phyloP scores from a whole-genome alignment of 1,284 basidiomycete species.

The Leccinum angustisporum region DNA sequence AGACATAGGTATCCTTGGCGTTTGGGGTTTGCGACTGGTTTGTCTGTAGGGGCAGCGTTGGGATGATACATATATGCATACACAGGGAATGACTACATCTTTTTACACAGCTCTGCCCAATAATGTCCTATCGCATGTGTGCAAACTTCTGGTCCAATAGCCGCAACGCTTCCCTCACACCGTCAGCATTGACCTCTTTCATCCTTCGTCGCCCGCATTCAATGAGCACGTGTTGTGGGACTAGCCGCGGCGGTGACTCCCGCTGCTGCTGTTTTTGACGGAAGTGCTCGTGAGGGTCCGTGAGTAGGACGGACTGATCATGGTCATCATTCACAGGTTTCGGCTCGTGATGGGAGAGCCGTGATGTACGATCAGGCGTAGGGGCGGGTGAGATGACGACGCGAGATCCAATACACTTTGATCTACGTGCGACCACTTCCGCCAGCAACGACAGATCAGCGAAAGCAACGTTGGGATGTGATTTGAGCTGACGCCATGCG shows the following conservation, averaged over 20 bases:
- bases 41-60: neutral
- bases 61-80: conserved; percentile 9
- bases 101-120: neutral
- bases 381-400: conserved; percentile 64
- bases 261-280: conserved; percentile 44
- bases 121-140: conserved; percentile 26
- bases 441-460: conserved; percentile 80
- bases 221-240: conserved; percentile 58
- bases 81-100: neutral
- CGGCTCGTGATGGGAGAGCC: conserved; percentile 14
- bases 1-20: conserved; percentile 6
- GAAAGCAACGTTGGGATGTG: conserved; percentile 84
- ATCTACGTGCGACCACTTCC: conserved; percentile 83
- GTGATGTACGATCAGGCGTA: conserved; percentile 40
- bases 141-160: conserved; percentile 73
- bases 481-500: conserved; percentile 85
- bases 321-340: conserved; percentile 10
- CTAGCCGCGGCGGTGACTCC: conserved; percentile 49
- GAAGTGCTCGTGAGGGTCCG: conserved; percentile 55
- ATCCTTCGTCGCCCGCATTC: conserved; percentile 61
- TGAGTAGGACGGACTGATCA: conserved; percentile 43
- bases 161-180: conserved; percentile 75
- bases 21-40: neutral
- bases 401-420: conserved; percentile 73
- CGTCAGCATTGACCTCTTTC: conserved; percentile 74